Evolutionary conservation across 306 rosid genomes (phyloP).

Genomic region (barrel medic (Medicago truncatula)): DNA sequence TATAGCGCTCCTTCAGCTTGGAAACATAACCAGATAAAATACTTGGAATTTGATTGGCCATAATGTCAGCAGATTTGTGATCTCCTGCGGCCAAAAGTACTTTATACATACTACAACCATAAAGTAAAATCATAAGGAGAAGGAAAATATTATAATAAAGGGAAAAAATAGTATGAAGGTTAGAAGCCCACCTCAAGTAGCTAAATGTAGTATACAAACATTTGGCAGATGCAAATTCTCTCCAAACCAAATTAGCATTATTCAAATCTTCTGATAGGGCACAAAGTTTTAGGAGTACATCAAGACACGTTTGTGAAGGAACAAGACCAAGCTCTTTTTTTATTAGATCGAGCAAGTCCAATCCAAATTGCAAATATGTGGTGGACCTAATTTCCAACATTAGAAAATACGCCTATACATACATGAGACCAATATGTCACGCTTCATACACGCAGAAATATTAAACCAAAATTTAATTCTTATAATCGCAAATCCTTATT

Average conservation of each 20-base stretch:
- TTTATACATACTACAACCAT: slow-evolving; percentile 79
- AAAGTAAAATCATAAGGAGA: slow-evolving; percentile 5
- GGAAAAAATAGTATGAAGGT: not conserved
- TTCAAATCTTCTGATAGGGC: slow-evolving; percentile 68
- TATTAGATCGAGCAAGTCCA: slow-evolving; percentile 66
- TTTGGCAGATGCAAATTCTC: slow-evolving; percentile 71
- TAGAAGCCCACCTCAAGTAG: slow-evolving; percentile 61
- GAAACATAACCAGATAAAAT: no score
- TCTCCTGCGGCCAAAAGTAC: slow-evolving; percentile 79
- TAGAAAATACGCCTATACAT: slow-evolving; percentile 62
- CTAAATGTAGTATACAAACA: slow-evolving; percentile 67
- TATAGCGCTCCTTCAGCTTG: no score
- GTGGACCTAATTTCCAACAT: slow-evolving; percentile 55
- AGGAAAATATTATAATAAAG: not conserved
- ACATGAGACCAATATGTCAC: slow-evolving; percentile 10
- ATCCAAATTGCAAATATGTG: slow-evolving; percentile 59
- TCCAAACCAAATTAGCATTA: slow-evolving; percentile 67
- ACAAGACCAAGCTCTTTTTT: slow-evolving; percentile 67
- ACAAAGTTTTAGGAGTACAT: slow-evolving; percentile 88
- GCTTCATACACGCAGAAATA: not conserved
- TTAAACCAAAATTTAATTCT: slow-evolving; percentile 3
- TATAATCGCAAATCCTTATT: slow-evolving; percentile 7
- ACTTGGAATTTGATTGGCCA: slow-evolving; percentile 57
- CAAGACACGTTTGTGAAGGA: slow-evolving; percentile 85
- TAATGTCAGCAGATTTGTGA: slow-evolving; percentile 47